phyloP scores from a whole-genome alignment of 2,329 filamentous ascomycete genomes.

The Sporothrix inflata region DNA sequence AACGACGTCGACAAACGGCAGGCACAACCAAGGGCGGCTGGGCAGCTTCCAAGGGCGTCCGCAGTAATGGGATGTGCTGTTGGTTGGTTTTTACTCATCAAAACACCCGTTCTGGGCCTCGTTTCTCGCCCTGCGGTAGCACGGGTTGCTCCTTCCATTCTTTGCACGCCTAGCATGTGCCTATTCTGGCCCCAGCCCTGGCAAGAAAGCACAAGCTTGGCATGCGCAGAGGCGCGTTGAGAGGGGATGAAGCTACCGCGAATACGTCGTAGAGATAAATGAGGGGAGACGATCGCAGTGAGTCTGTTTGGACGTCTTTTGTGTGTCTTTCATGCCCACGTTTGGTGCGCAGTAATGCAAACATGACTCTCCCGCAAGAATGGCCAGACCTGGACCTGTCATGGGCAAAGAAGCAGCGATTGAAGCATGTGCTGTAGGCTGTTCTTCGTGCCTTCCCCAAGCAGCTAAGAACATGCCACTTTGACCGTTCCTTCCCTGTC shows the following conservation, averaged over 20 bases:
- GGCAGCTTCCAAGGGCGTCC: background rate
- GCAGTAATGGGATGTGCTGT: background rate
- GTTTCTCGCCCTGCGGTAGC: background rate
- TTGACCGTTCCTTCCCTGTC: background rate
- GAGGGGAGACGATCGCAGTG: background rate
- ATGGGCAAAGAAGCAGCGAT: background rate
- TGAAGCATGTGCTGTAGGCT: background rate
- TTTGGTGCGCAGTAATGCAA: too few relatives aligned
- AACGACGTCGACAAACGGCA: constrained; percentile 4
- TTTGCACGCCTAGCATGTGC: background rate
- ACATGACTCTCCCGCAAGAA: background rate
- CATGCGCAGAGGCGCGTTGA: constrained; percentile 4
- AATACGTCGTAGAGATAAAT: background rate
- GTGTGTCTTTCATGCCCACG: too few relatives aligned
- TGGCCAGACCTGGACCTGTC: too few relatives aligned
- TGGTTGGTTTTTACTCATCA: background rate
- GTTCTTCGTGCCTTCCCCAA: background rate
- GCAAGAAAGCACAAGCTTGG: background rate
- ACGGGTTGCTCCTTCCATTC: background rate
- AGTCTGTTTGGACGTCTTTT: too few relatives aligned
- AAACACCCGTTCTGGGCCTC: background rate
- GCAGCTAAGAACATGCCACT: background rate
- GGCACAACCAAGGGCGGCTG: background rate
- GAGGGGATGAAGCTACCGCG: background rate
- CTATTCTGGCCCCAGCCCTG: background rate